Percentiles rank a stretch among this genome's conserved stretches.
Evolutionary conservation across 2,329 filamentous ascomycete genomes (phyloP).

Genomic region (Lasiodiplodia citricola): DNA sequence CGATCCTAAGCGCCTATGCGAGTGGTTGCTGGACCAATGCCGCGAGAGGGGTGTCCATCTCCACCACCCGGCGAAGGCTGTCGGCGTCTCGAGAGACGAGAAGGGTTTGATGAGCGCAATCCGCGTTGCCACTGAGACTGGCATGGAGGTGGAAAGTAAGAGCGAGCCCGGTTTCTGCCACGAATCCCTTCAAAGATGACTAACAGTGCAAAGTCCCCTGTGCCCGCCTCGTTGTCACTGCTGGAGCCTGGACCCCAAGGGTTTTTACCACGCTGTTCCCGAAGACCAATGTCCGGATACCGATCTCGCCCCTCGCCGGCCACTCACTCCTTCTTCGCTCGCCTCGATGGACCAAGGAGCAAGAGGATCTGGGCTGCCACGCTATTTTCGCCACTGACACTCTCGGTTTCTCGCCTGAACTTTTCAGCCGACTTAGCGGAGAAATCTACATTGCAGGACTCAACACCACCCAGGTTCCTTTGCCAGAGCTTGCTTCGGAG

Average conservation of each 20-base stretch:
- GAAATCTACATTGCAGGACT: slow-evolving; percentile 77
- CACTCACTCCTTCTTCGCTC: slow-evolving; percentile 73
- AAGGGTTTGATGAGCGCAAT: slow-evolving; percentile 59
- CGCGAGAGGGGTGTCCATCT: slow-evolving; percentile 66
- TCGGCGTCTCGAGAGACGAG: slow-evolving; percentile 58
- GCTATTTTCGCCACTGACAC: slow-evolving; percentile 70
- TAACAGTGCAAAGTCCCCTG: slow-evolving; percentile 59
- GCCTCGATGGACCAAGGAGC: slow-evolving; percentile 57
- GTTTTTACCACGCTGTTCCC: slow-evolving; percentile 72
- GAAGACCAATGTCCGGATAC: slow-evolving; percentile 56
- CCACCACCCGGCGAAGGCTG: slow-evolving; percentile 66
- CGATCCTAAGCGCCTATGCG: slow-evolving; percentile 69
- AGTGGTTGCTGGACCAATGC: slow-evolving; percentile 66
- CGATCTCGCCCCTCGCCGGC: slow-evolving; percentile 68
- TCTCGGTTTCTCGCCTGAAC: slow-evolving; percentile 69
- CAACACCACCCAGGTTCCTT: slow-evolving; percentile 64
- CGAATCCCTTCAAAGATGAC: background rate
- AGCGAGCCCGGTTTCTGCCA: background rate
- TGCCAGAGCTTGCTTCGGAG: slow-evolving; percentile 64
- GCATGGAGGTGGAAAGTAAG: slow-evolving; percentile 51
- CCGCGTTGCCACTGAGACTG: slow-evolving; percentile 53
- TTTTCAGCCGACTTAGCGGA: slow-evolving; percentile 69
- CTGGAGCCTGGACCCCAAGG: slow-evolving; percentile 72
- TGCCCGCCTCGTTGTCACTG: slow-evolving; percentile 67
- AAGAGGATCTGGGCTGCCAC: slow-evolving; percentile 62